Conservation (phyloP, 192 early-diverging fungal species). For the Coemansia sp. region DNA sequence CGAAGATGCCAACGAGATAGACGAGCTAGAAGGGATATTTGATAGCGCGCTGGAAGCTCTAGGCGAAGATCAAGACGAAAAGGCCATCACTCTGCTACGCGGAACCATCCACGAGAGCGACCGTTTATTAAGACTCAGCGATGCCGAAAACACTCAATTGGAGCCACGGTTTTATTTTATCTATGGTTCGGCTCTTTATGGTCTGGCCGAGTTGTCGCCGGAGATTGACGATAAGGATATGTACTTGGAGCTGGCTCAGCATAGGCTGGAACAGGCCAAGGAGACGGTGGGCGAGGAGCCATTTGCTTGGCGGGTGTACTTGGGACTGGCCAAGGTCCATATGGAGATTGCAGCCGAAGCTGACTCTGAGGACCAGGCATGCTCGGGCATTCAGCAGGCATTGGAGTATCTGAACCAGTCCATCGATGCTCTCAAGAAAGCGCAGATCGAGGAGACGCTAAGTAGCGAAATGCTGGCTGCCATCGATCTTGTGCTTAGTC, state of each 20-base stretch:
- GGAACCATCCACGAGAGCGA: conserved; percentile 63
- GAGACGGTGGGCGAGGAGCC: conserved; percentile 9
- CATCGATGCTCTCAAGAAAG: conserved; percentile 1
- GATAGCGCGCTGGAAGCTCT: conserved; percentile 41
- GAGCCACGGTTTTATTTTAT: conserved; percentile 56
- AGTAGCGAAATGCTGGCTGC: conserved; percentile 12
- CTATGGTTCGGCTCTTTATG: conserved; percentile 56
- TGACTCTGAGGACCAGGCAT: background rate
- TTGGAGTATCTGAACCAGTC: conserved; percentile 14
- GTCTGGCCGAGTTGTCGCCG: conserved; percentile 40
- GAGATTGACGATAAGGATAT: conserved; percentile 18
- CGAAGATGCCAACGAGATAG: conserved; percentile 50
- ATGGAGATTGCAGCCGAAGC: conserved; percentile 21
- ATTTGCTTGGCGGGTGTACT: conserved; percentile 23
- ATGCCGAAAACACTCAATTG: conserved; percentile 10
- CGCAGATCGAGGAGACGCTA: background rate
- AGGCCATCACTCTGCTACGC: conserved; percentile 49
- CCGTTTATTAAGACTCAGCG: conserved; percentile 49
- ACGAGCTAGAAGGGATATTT: conserved; percentile 55
- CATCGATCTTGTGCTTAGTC: conserved; percentile 30
- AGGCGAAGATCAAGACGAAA: conserved; percentile 22
- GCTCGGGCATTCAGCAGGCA: background rate
- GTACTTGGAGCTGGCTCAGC: conserved; percentile 34
- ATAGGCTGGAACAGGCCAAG: conserved; percentile 35
- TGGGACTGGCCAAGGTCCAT: conserved; percentile 26